Evolutionary conservation across 2,329 filamentous ascomycete species (phyloP), one percentile per base, ranked within the genome.

Genomic region (Colletotrichum sp.): DNA sequence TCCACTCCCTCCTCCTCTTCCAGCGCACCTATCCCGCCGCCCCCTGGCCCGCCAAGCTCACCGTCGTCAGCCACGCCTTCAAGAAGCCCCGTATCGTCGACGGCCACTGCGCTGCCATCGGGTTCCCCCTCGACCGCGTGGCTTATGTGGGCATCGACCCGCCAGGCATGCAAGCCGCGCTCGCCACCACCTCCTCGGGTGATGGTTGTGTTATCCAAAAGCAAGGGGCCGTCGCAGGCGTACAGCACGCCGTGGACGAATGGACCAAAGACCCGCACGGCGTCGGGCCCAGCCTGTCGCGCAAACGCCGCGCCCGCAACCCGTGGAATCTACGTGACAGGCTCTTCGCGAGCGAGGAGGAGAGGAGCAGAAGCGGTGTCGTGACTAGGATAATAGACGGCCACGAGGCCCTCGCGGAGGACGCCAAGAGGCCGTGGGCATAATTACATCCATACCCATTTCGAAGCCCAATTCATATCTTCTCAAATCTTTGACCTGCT

Each of bases 41-140:
- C 44, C n/a, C 44, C 12, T 95, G 93, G 88, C 93, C 94, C 0
- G 67, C 70, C 2, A 85, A 83, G 7, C 81, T 95, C 18, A 94
- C 91, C 21, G 86, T 95, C 24, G 86, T 95, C 55, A 93, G 92
- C 78, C 93, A 95, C 81, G 90, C 85, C 8, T 96, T 96, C 84
- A 96, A 96, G 83, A 86, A 87, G 18, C 81, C 84, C 10, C 88
- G 94, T 2, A 90, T 95, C 28, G 83, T 93, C 66, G 88, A 92
- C 34, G 88, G 90, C 4, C 94, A 96, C 85, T 91, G 92, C 78
- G 85, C 83, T 8, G 93, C 93, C 16, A 86, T 95, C n/a, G 88
- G 88, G 0, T 92, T 90, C 68, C 87, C 89, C 0, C 74, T 85
- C 1, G 80, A 85, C 0, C 82, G 83, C 2, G 86, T 92, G 1